Conservation (phyloP, 495 filamentous ascomycete species). For the Cercophora sp. region DNA sequence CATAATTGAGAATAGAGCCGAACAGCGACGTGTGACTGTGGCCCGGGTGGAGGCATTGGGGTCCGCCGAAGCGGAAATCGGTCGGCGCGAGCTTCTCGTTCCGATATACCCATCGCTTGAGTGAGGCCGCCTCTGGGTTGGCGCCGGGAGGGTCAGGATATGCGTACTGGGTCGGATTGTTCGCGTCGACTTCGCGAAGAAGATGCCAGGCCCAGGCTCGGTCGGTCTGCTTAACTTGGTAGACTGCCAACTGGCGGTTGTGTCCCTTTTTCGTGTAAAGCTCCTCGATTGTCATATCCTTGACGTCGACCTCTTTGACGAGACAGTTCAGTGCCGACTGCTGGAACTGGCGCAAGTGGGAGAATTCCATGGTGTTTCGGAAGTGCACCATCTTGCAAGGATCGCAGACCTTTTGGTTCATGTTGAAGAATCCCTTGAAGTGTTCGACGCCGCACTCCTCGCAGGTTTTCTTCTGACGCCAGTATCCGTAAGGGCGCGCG, state of each 20-base stretch:
- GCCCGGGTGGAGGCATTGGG: neutral
- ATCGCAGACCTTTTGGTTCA: conserved; percentile 14
- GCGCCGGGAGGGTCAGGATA: neutral
- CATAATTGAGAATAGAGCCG: too few species aligned
- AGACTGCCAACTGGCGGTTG: neutral
- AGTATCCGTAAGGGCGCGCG: neutral
- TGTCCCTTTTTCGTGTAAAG: too few species aligned
- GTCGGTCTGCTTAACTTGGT: neutral
- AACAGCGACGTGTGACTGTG: neutral
- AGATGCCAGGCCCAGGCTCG: neutral
- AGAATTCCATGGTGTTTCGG: conserved; percentile 16
- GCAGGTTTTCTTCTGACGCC: conserved; percentile 6
- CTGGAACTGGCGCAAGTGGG: conserved; percentile 21
- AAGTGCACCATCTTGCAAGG: conserved; percentile 17
- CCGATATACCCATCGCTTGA: too few species aligned
- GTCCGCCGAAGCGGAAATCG: neutral
- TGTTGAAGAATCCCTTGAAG: conserved; percentile 5
- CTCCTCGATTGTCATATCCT: too few species aligned
- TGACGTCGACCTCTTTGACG: too few species aligned
- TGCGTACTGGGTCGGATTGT: neutral
- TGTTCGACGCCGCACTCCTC: neutral
- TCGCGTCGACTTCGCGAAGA: neutral
- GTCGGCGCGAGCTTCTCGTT: neutral
- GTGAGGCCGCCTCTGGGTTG: too few species aligned
- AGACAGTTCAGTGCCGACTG: too few species aligned